Evolutionary conservation across 2,329 filamentous ascomycete genomes (phyloP).

Genomic region (Microsporum ferrugineum): DNA sequence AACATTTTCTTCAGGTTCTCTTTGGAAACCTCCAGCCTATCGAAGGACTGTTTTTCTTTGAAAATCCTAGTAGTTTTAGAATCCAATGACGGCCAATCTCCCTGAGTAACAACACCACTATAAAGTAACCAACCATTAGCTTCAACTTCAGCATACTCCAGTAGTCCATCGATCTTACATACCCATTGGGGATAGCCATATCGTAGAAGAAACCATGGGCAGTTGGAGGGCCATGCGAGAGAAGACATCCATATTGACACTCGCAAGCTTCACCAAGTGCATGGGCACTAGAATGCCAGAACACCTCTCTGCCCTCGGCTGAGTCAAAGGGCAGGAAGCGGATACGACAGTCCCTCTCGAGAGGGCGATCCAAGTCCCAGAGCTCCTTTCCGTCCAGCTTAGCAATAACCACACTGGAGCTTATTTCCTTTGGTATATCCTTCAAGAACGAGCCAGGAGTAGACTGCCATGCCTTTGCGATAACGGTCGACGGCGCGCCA

Average conservation of each 20-base stretch:
- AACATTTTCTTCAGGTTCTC: slow-evolving; percentile 93
- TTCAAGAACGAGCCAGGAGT: slow-evolving; percentile 68
- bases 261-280: slow-evolving; percentile 92
- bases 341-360: slow-evolving; percentile 78
- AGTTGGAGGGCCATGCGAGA: slow-evolving; percentile 88
- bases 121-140: not conserved
- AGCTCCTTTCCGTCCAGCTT: slow-evolving; percentile 67
- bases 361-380: slow-evolving; percentile 84
- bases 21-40: slow-evolving; percentile 79
- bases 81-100: slow-evolving; percentile 78
- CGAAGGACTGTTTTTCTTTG: slow-evolving; percentile 94
- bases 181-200: slow-evolving; percentile 68
- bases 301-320: slow-evolving; percentile 73
- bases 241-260: slow-evolving; percentile 75
- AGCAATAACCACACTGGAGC: slow-evolving; percentile 75
- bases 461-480: slow-evolving; percentile 79
- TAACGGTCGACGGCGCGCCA: slow-evolving; percentile 30
- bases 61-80: slow-evolving; percentile 69
- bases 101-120: slow-evolving; percentile 54
- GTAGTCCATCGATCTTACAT: slow-evolving; percentile 11
- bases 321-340: slow-evolving; percentile 75
- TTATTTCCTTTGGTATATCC: slow-evolving; percentile 72
- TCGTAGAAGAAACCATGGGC: slow-evolving; percentile 95
- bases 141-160: not conserved
- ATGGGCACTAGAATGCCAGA: slow-evolving; percentile 96